Base-by-base conservation (phyloP, 129 eudicot genomes). In the Kitagawia praeruptora region DNA sequence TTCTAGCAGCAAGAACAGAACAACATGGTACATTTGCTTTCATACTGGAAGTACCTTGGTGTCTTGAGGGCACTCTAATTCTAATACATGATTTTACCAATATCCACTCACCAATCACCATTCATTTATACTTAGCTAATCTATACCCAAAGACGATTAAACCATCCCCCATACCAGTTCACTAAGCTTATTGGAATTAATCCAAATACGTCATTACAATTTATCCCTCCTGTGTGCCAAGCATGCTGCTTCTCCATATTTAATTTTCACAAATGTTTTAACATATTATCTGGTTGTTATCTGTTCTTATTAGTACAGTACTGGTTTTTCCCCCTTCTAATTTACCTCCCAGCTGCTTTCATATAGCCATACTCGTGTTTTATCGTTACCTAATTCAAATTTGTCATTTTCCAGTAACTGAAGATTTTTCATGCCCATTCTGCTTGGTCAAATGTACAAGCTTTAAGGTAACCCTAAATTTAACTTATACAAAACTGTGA, bases 391-490 rank as follows among this genome's bases (percentile, higher is more conserved):
- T 61, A n/a, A 61, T 10, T 10, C 13, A 39, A 87, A 80, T 75
- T 49, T 81, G 87, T 95, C 31, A 10, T 61, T 61, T n/a, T 61
- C 28, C 34, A 96, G 99, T 96, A 72, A 96, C 98, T 0, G 98
- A 92, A 86, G 98, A 96, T 84, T 96, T 86, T 76, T 46, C 90
- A 25, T 96, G 99, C 82, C 95, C 99, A 47, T 96, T 96, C 79
- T 96, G 99, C 82, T 88, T 96, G 91, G 90, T 92, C 27, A 89
- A 89, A 85, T 90, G 98, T 80, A 89, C 89, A 73, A 90, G 95
- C 83, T 96, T 83, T 79, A 89, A 90, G 95, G 99, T 96, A 82
- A 12, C 69, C 70, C 70, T 21, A 40, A 41, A 66, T 77, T 77
- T 76, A 79, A 53, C 27, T 67, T 74, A 23, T 64, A 11, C 31